Conservation (phyloP, 2,329 filamentous ascomycete species). For the Fusarium begoniae region DNA sequence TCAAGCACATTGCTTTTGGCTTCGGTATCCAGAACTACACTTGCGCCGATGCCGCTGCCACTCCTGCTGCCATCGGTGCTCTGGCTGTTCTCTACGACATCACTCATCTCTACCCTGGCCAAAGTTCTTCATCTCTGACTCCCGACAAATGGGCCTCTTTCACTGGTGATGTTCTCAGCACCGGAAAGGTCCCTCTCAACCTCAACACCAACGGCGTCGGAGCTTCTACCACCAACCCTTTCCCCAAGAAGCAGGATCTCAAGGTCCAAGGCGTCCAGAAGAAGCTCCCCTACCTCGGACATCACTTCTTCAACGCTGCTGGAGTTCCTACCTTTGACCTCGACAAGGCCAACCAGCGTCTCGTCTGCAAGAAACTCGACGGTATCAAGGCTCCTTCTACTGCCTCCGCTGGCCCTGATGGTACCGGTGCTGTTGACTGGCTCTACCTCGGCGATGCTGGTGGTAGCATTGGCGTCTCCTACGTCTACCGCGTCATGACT, state of each 20-base stretch:
- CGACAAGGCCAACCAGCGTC: conserved; percentile 47
- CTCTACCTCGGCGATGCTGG: conserved; percentile 57
- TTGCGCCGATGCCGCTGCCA: conserved; percentile 54
- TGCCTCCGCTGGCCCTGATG: conserved; percentile 57
- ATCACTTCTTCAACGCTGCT: conserved; percentile 71
- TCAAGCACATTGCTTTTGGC: conserved; percentile 68
- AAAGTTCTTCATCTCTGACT: conserved; percentile 50
- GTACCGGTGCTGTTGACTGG: conserved; percentile 65
- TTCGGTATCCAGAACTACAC: conserved; percentile 77
- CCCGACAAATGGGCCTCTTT: conserved; percentile 52
- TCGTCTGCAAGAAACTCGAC: conserved; percentile 59
- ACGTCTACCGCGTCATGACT: conserved; percentile 65
- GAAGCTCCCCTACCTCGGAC: conserved; percentile 60
- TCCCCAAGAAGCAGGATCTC: conserved; percentile 51
- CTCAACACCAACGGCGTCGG: conserved; percentile 49
- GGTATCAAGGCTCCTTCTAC: conserved; percentile 60
- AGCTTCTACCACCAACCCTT: conserved; percentile 57
- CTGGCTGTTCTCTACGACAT: conserved; percentile 69
- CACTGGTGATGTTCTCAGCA: conserved; percentile 52
- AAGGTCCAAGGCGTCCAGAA: conserved; percentile 48
- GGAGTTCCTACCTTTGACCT: conserved; percentile 70
- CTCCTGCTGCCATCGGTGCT: conserved; percentile 59
- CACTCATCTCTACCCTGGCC: conserved; percentile 60
- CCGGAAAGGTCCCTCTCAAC: conserved; percentile 59
- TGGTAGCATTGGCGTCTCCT: conserved; percentile 49